Base-by-base conservation (phyloP, 202 grass and related monocot genomes). In the Carex arenaria region DNA sequence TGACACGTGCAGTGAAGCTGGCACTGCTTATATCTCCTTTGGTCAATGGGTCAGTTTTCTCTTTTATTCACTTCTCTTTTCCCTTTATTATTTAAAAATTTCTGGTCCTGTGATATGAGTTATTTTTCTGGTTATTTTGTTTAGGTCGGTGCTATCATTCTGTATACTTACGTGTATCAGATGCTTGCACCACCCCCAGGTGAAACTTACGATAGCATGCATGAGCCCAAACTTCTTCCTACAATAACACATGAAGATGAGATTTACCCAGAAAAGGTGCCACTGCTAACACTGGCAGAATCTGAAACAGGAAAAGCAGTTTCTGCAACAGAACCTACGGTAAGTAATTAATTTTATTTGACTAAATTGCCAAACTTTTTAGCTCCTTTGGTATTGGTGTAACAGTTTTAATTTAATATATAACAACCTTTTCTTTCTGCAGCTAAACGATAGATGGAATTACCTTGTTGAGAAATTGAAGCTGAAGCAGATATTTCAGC, bases 121-220 rank as follows among this genome's bases (percentile, higher is more conserved):
- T 38, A 2, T 34, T 45, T 22, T 26, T 56, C 26, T 76, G 26
- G n/a, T 76, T 57, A 13, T 69, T 72, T 84, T 56, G 65, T 76
- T 18, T 77, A 92, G 90, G 90, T 92, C 72, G 90, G 90, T 47
- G 87, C 90, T 31, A 92, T 92, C 42, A 78, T 92, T 71, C 67
- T 92, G 66, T 92, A 92, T 80, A 92, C 87, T 7, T 92, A 89
- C n/a, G 90, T 92, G 7, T 92, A 90, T 82, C 85, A 86, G 67
- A 92, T 92, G 90, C 90, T 92, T 53, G 90, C 87, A 54, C 87
- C 83, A 42, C 90, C 90, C 7, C 70, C 57, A 22, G 90, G 90
- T 57, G 79, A 88, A 87, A 89, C 87, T 17, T 92, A 84, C 55
- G 85, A 88, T 72, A 80, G 73, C 14, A 64, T 64, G 40, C 57